Percentiles rank a stretch among this genome's conserved stretches.
Conservation (phyloP, 2,329 filamentous ascomycete species). For the Dactylellina leptospora region DNA sequence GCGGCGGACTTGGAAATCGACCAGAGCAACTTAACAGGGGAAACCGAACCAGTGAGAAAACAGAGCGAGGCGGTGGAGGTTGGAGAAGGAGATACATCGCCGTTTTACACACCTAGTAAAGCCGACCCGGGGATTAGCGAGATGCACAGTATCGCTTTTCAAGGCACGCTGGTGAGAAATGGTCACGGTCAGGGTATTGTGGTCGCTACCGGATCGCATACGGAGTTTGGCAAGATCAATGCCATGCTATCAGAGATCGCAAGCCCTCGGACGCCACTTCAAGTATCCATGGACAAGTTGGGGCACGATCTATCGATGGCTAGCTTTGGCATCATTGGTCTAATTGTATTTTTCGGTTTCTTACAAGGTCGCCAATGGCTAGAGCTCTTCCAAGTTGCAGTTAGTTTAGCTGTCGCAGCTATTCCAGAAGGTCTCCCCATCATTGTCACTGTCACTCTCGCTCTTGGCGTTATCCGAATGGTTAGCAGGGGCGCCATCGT, state of each 20-base stretch:
- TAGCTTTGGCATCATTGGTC: slow-evolving; percentile 90
- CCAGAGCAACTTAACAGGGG: slow-evolving; percentile 94
- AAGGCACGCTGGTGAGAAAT: slow-evolving; percentile 95
- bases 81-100: slow-evolving; percentile 61
- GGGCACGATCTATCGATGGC: slow-evolving; percentile 96
- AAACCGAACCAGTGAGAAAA: slow-evolving; percentile 91
- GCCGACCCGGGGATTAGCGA: slow-evolving; percentile 75
- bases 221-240: slow-evolving; percentile 95
- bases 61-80: slow-evolving; percentile 65
- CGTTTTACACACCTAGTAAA: slow-evolving; percentile 63
- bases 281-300: slow-evolving; percentile 96
- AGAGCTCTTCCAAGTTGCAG: slow-evolving; percentile 97
- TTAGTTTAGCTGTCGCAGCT: slow-evolving; percentile 93
- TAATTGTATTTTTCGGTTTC: slow-evolving; percentile 91
- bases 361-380: slow-evolving; percentile 87
- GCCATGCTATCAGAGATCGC: slow-evolving; percentile 94
- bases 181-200: slow-evolving; percentile 95
- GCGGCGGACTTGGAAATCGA: slow-evolving; percentile 91
- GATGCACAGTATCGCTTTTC: slow-evolving; percentile 92
- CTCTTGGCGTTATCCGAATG: slow-evolving; percentile 94
- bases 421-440: slow-evolving; percentile 97
- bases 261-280: slow-evolving; percentile 89
- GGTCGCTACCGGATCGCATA: slow-evolving; percentile 92
- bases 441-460: slow-evolving; percentile 96
- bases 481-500: slow-evolving; percentile 94